Conservation (phyloP, 345 rosid species). For the Bretschneidera sinensis region DNA sequence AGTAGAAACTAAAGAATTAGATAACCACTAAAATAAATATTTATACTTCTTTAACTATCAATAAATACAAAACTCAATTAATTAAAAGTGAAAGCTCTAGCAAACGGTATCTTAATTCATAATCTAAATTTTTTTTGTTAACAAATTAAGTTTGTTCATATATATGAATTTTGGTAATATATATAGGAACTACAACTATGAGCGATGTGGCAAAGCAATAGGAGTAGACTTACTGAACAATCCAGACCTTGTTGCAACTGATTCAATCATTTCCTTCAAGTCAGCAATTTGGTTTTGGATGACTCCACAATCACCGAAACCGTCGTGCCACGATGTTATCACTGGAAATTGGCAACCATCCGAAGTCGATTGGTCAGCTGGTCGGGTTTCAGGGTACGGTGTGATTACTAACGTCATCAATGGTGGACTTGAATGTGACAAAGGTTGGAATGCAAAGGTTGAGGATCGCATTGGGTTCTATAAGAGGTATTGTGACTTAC, state of each 20-base stretch:
- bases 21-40: not conserved
- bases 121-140: no score
- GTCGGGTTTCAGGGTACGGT: slow-evolving; percentile 49
- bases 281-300: slow-evolving; percentile 76
- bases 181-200: slow-evolving; percentile 62
- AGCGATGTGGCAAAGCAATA: slow-evolving; percentile 45
- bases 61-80: no score
- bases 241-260: slow-evolving; percentile 50
- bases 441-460: slow-evolving; percentile 33
- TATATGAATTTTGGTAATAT: not conserved
- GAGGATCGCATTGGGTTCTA: slow-evolving; percentile 55
- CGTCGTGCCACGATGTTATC: slow-evolving; percentile 62
- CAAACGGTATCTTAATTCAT: no score
- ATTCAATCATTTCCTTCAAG: slow-evolving; percentile 42
- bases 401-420: slow-evolving; percentile 55
- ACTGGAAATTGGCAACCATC: slow-evolving; percentile 40
- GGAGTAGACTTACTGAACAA: slow-evolving; percentile 51
- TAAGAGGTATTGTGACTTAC: slow-evolving; percentile 51
- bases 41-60: not conserved
- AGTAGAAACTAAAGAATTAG: no score
- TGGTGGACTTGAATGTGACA: slow-evolving; percentile 62
- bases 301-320: slow-evolving; percentile 54
- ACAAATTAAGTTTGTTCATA: no score
- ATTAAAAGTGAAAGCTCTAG: no score
- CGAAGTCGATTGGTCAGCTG: slow-evolving; percentile 29